These are phyloP conservation scores for Plectosphaerella plurivora DNA, from an alignment of 2,329 filamentous ascomycete species.

Conservation along the genomic window DNA sequence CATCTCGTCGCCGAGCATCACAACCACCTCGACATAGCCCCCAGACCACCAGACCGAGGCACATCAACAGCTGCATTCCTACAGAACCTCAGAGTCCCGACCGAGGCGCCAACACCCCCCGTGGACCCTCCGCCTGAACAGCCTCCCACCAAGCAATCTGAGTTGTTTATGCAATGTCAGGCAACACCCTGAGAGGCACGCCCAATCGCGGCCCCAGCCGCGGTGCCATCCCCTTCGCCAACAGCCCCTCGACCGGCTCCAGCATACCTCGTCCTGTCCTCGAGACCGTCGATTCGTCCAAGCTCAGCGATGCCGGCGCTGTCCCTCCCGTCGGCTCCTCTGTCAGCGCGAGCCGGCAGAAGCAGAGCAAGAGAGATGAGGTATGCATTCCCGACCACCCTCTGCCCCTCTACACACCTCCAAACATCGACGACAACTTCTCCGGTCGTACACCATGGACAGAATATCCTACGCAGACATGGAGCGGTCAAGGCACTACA, in stretches of 20 bases:
- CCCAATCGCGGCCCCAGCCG: conserved; percentile 58
- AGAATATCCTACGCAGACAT: conserved; percentile 11
- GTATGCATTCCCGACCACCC: neutral
- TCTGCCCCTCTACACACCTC: conserved; percentile 3
- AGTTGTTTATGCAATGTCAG: conserved; percentile 41
- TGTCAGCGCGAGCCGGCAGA: conserved; percentile 89
- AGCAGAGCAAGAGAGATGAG: conserved; percentile 98
- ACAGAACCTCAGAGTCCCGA: neutral
- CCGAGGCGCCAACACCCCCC: neutral
- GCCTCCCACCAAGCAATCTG: neutral
- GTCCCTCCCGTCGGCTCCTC: conserved; percentile 49
- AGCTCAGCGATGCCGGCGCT: conserved; percentile 44
- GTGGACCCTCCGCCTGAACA: neutral
- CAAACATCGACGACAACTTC: neutral
- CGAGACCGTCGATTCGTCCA: conserved; percentile 44
- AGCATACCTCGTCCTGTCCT: conserved; percentile 69
- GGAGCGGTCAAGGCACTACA: conserved; percentile 9
- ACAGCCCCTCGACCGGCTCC: conserved; percentile 54
- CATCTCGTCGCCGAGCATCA: neutral
- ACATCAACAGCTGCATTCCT: too few relatives aligned
- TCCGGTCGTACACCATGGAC: conserved; percentile 1
- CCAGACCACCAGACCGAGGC: too few relatives aligned
- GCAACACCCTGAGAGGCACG: conserved; percentile 64
- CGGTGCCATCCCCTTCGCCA: conserved; percentile 55
- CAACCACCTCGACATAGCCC: neutral